Base-by-base conservation (phyloP, 2,329 filamentous ascomycete species). In the Teratosphaeria zuluensis region DNA sequence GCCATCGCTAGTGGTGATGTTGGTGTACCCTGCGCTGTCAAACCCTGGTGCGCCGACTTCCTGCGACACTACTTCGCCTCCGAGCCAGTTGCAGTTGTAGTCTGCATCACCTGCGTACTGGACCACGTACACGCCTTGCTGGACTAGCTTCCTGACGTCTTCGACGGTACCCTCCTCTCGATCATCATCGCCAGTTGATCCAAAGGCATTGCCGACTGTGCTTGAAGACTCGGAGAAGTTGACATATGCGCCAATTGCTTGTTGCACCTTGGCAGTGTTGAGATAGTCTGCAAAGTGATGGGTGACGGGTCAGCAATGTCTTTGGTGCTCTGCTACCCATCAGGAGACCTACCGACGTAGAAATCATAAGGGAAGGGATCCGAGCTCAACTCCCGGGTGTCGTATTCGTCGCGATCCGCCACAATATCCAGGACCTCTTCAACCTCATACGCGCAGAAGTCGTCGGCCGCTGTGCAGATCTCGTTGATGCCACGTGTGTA, bases 291-390 rank as follows among this genome's bases (percentile, higher is more conserved):
- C 24, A 28, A 28, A 28, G 24, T 28, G 24, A 28, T 2, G 24
- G 24, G 24, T 28, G 24, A 28, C 24, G 24, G 24, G 24, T 28
- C 24, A 28, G 24, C 24, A 28, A 28, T 28, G 24, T 28, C 24
- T 28, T 28, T 28, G 24, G 24, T 28, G 2, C 24, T 28, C 24
- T 28, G 24, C 24, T 28, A 28, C 24, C 24, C 24, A 28, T 28
- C 24, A 2, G 2, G 24, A 28, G 4, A 28, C 24, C 24, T 28
- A 28, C 24, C 72, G 12, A 73, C 69, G 63, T 79, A 85, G 69
- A 79, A 83, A 0, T 65, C 65, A 61, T 80, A 78, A 0, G 83
- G 83, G 67, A 85, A 85, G 0, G 81, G 81, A 65, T 84, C 80
- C 0, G 80, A 78, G 0, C 61, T 64, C 7, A 83, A 71, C 60